Conservation (phyloP, 257 asterid genomes). For the Misopates orontium region DNA sequence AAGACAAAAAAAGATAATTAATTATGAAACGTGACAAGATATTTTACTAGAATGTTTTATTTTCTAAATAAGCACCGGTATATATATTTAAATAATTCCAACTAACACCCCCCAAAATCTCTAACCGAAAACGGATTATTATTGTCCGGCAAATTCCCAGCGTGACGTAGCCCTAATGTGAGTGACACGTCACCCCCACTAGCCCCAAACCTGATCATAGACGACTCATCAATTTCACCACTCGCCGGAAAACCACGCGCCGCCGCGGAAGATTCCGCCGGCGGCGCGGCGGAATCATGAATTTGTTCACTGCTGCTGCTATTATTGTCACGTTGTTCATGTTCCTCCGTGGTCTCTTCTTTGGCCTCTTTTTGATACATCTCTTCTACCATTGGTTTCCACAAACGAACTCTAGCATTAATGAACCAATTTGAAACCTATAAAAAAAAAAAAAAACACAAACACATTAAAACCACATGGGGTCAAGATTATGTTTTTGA, state of each 20-base stretch:
- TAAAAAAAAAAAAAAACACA: conserved; percentile 1
- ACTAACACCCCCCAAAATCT: conserved; percentile 52
- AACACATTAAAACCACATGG: conserved; percentile 1
- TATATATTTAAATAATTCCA: conserved; percentile 12
- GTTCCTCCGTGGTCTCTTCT: conserved; percentile 40
- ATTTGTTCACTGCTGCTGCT: conserved; percentile 60
- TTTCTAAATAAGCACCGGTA: conserved; percentile 19
- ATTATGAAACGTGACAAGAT: conserved; percentile 11
- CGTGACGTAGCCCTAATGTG: conserved; percentile 94
- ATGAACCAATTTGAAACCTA: conserved; percentile 99
- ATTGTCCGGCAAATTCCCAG: conserved; percentile 85
- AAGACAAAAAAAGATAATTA: neutral
- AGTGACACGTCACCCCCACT: conserved; percentile 86
- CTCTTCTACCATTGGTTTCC: conserved; percentile 99
- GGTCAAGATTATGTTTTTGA: neutral
- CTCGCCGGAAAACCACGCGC: conserved; percentile 32
- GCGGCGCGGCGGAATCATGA: conserved; percentile 25
- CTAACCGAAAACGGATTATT: conserved; percentile 64
- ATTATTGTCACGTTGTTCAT: too few species aligned
- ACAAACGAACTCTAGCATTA: conserved; percentile 97
- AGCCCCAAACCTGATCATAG: conserved; percentile 64
- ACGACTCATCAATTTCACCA: conserved; percentile 45
- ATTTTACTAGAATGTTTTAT: conserved; percentile 16
- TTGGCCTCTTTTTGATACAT: conserved; percentile 97
- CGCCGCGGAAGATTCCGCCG: conserved; percentile 21